Percentiles rank a stretch among this genome's conserved stretches.
Conservation (phyloP, 2,329 filamentous ascomycete species). For the Phialemonium atrogriseum region DNA sequence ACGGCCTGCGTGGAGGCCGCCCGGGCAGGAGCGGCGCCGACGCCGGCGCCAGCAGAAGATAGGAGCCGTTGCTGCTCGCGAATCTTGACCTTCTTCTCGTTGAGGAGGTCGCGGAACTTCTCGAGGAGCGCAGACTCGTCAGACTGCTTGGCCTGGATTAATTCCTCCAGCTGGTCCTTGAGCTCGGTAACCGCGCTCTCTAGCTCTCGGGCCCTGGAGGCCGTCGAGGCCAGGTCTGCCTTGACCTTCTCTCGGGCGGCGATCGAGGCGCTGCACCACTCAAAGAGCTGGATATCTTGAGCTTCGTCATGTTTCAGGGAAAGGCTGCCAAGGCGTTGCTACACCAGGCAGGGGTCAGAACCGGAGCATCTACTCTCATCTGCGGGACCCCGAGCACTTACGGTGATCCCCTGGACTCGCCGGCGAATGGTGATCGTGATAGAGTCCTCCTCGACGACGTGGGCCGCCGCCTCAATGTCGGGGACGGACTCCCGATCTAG, state of each 20-base stretch:
- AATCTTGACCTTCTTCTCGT: slow-evolving; percentile 75
- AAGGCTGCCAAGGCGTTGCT: slow-evolving; percentile 65
- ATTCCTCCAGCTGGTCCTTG: slow-evolving; percentile 54
- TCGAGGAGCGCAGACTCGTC: slow-evolving; percentile 59
- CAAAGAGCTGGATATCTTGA: slow-evolving; percentile 55
- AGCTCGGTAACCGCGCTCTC: slow-evolving; percentile 51
- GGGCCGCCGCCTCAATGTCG: slow-evolving; percentile 52
- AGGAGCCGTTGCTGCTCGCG: slow-evolving; percentile 62
- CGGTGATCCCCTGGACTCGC: slow-evolving; percentile 60
- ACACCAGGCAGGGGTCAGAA: slow-evolving; percentile 7
- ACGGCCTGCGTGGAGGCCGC: slow-evolving; percentile 5
- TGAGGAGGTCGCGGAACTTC: slow-evolving; percentile 63
- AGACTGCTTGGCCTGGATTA: slow-evolving; percentile 56
- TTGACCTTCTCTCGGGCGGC: slow-evolving; percentile 36
- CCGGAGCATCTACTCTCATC: too few relatives aligned
- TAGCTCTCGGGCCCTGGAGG: slow-evolving; percentile 34
- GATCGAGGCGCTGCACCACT: slow-evolving; percentile 59
- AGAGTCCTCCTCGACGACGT: slow-evolving; percentile 41
- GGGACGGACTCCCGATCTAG: slow-evolving; percentile 37
- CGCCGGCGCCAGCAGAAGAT: background rate
- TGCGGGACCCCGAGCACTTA: slow-evolving; percentile 34
- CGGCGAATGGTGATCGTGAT: slow-evolving; percentile 59
- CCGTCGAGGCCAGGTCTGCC: slow-evolving; percentile 32
- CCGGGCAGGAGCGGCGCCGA: background rate
- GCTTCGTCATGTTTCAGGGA: slow-evolving; percentile 45